Percentiles rank a stretch among this genome's conserved stretches.
Conservation (phyloP, 805 yeast species). For the Starmera pachycereana region DNA sequence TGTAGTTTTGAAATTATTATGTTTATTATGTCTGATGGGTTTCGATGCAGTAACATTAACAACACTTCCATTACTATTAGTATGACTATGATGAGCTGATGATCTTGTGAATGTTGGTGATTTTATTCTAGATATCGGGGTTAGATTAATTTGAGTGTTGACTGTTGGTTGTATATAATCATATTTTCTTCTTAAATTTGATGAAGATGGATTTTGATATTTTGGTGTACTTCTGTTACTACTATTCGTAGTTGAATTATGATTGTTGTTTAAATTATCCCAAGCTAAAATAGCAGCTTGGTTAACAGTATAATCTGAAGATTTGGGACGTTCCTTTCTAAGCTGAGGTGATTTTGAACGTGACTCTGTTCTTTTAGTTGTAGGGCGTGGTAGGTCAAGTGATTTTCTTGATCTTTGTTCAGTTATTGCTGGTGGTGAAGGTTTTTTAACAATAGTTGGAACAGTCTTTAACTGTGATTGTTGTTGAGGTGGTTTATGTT, state of each 20-base stretch:
- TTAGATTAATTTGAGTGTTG: slow-evolving; percentile 17
- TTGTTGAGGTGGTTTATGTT: background rate
- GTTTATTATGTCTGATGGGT: too few species aligned
- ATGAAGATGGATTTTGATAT: slow-evolving; percentile 6
- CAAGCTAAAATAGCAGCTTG: slow-evolving; percentile 19
- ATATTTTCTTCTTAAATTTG: slow-evolving; percentile 7
- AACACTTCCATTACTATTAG: too few species aligned
- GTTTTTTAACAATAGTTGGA: background rate
- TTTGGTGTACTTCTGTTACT: background rate
- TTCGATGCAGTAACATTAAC: too few species aligned
- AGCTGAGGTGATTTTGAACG: background rate
- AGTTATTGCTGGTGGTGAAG: background rate
- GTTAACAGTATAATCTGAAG: slow-evolving; percentile 14
- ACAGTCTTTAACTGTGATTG: background rate
- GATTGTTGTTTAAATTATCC: slow-evolving; percentile 10
- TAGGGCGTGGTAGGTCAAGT: slow-evolving; percentile 10
- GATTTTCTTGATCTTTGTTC: slow-evolving; percentile 5
- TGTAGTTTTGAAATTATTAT: too few species aligned
- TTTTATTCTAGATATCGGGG: slow-evolving; percentile 4
- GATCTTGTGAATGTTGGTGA: background rate
- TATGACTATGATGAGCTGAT: background rate
- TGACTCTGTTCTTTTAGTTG: background rate
- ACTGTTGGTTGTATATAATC: slow-evolving; percentile 17
- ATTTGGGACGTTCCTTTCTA: slow-evolving; percentile 14
- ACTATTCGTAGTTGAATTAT: background rate